Conservation (phyloP, 2,329 filamentous ascomycete species). For the Talaromyces sp. region DNA sequence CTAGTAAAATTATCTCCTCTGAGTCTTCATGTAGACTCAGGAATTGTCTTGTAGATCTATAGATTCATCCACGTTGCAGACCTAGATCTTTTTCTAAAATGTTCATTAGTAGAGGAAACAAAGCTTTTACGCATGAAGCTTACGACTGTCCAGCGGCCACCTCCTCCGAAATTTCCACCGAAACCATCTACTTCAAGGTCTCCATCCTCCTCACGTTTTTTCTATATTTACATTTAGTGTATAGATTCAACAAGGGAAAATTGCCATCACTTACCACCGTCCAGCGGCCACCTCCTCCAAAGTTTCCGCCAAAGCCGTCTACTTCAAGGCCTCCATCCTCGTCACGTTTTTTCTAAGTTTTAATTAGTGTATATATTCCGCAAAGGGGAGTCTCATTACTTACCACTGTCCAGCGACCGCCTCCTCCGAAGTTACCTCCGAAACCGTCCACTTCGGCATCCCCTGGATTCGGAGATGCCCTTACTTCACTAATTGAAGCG, state of each 20-base stretch:
- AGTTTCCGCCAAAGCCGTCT: not conserved
- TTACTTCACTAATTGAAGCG: not conserved
- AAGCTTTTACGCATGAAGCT: not conserved
- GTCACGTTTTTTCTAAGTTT: not conserved
- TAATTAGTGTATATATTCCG: not conserved
- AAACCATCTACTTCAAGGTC: not conserved
- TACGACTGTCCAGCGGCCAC: not conserved
- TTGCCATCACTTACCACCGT: conserved; percentile 2
- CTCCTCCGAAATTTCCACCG: not conserved
- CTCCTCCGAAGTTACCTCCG: not conserved
- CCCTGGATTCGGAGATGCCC: not conserved
- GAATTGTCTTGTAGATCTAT: not conserved
- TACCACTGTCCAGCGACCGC: not conserved
- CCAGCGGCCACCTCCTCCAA: not conserved
- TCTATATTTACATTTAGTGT: not conserved
- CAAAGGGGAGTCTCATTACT: not conserved
- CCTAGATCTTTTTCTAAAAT: not conserved
- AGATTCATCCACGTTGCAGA: not conserved
- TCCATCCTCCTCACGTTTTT: not conserved
- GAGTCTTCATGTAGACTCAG: not conserved
- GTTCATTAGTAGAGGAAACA: not conserved
- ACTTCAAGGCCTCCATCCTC: not conserved
- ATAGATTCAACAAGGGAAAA: not conserved
- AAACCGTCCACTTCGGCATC: not conserved
- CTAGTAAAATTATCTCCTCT: not conserved